Evolutionary conservation across 2,329 filamentous ascomycete genomes (phyloP).

Genomic region (Pseudogymnoascus sp.): DNA sequence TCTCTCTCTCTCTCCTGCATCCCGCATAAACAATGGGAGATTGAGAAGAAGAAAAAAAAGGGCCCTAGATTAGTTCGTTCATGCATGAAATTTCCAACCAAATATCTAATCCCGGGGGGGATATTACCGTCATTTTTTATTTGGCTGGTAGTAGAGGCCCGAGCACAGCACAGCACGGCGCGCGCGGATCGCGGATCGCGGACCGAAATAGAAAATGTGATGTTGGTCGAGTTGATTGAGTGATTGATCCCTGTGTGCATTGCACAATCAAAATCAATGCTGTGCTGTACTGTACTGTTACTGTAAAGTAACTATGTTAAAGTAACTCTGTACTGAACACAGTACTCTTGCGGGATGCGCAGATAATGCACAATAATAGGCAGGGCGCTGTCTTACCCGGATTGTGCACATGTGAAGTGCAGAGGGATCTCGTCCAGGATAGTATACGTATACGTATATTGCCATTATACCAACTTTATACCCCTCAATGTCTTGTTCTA

Average conservation of each 20-base stretch:
- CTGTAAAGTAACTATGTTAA: no score
- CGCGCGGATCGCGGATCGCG: not conserved
- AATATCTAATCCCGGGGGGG: slow-evolving; percentile 9
- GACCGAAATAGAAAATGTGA: not conserved
- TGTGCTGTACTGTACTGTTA: no score
- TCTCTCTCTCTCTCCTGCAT: no score
- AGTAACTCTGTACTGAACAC: no score
- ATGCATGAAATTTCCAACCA: slow-evolving; percentile 11
- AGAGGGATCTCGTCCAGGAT: not conserved
- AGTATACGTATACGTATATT: no score
- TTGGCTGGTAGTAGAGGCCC: not conserved
- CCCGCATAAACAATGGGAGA: slow-evolving; percentile 33
- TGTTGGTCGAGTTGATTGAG: no score
- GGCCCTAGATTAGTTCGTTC: slow-evolving; percentile 19
- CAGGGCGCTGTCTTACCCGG: not conserved
- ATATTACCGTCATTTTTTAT: not conserved
- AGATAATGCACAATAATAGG: not conserved
- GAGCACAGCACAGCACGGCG: not conserved
- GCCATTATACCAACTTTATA: not conserved
- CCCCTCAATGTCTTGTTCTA: not conserved
- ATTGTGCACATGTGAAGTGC: not conserved
- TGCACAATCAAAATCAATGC: not conserved
- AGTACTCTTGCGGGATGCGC: no score
- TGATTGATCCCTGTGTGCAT: not conserved
- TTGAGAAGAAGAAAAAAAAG: slow-evolving; percentile 22